Evolutionary conservation across 2,329 filamentous ascomycete genomes (phyloP), one percentile per base, ranked within the genome.

Genomic region (Tothia fuscella): DNA sequence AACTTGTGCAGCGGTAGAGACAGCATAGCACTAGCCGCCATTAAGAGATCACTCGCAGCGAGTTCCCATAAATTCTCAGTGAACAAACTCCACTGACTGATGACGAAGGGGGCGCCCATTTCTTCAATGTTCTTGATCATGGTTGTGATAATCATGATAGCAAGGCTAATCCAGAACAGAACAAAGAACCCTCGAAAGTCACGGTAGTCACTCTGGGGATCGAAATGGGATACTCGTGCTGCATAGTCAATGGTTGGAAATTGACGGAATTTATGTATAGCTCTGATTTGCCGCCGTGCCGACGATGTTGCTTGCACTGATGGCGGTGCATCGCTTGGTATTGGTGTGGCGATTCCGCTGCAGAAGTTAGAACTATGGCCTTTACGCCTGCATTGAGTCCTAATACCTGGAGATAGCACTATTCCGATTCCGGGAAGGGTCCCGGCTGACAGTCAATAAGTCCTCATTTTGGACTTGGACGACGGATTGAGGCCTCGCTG

Each of bases 141-240:
- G n/a, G 84, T 84, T 3, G 89, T 96, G 48, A 94, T 80, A 53
- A 88, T 86, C 88, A 98, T 94, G 60, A 98, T 93, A 51, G 84
- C 85, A 46, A 98, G 70, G 7, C 86, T 86, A 49, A 98, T 89
- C 91, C 91, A 98, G 65, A 98, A 98, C 28, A 98, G 74, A 41
- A 91, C 85, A 65, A 95, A 98, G 72, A 98, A 98, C 56, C 91
- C 91, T 53, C 86, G 78, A 59, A 98, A 98, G 62, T 98, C 87
- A 54, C 79, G 79, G 59, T 96, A 88, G 54, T 94, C 87, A 61
- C 84, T 93, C 38, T 76, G 73, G 0, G 88, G 87, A 56, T 98
- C 91, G 58, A 98, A 94, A 64, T 98, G 89, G 14, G 89, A 96
- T 17, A 96, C 80, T 44, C 91, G 82, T 46, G 82, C 80, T 30